Base-by-base conservation (phyloP, 306 rosid species). In the Cucurbita maxima region DNA sequence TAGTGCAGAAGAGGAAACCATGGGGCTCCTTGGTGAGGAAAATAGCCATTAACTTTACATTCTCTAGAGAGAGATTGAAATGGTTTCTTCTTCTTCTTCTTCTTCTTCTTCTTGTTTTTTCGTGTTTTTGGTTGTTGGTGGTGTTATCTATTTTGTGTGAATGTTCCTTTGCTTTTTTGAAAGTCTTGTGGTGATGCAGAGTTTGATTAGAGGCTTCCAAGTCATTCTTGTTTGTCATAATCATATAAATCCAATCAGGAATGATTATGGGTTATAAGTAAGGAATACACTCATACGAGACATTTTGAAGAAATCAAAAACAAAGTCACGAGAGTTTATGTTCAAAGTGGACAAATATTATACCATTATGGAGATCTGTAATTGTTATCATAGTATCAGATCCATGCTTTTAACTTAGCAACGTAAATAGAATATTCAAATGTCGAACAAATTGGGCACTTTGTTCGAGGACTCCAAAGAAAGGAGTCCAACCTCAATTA, bases 1-100 rank as follows among this genome's bases (percentile, higher is more conserved):
- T 8, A 3, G 0, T 2, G 30, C 41, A 59, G 84, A 84, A 6
- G 90, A 86, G 54, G 98, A 89, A 76, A 79, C 72, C 10, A 80
- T 41, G 18, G 61, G 76, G 56, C 63, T 89, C 73, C 77, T 88
- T 71, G 57, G 87, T 67, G 58, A 77, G 79, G 86, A 71, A 47
- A 80, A 82, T 77, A 82, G 52, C 5, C 69, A 73, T 59, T 71
- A 44, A 47, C 75, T 55, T 76, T 80, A 67, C 14, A 73, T 69
- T 37, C 85, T 88, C 30, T 87, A 79, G 82, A 14, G 72, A 44
- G 73, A 15, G 0, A 14, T 1, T 34, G 13, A 59, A 25, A 5
- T 12, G 38, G 18, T 53, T 53, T 53, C 0, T 45, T 1, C 4
- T 10, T 45, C 0, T 45, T 10, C 3, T 45, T 10, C 4, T 3